A percentile compares a stretch with the other conserved stretches of the same genome.
Evolutionary conservation across 306 rosid genomes (phyloP).

Genomic region (Luffa acutangula): DNA sequence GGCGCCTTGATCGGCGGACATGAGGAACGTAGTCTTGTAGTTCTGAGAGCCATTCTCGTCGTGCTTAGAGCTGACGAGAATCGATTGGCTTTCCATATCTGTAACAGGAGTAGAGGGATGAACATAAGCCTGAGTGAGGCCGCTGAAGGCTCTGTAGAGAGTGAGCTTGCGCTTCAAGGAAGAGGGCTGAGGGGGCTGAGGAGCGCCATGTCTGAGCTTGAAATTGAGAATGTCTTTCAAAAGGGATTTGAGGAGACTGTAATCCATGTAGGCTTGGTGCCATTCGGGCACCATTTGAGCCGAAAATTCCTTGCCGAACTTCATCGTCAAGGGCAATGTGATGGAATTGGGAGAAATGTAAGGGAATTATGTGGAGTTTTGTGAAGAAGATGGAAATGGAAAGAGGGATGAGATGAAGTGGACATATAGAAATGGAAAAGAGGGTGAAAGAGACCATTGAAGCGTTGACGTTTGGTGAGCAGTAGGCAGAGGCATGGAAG

Average conservation of each 20-base stretch:
- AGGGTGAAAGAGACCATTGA: no score
- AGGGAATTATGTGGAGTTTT: no score
- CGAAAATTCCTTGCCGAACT: slow-evolving; percentile 54
- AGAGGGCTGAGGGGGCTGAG: slow-evolving; percentile 6
- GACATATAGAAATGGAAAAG: no score
- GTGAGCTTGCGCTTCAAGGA: slow-evolving; percentile 32
- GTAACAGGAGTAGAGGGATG: slow-evolving; percentile 10
- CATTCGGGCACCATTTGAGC: slow-evolving; percentile 67
- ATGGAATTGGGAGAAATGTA: no score
- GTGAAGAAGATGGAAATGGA: no score
- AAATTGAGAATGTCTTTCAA: slow-evolving; percentile 26
- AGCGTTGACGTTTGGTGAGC: no score
- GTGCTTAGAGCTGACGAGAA: slow-evolving; percentile 26
- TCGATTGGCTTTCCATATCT: slow-evolving; percentile 50
- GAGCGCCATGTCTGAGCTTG: slow-evolving; percentile 12
- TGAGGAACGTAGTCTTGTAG: slow-evolving; percentile 38
- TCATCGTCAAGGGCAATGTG: slow-evolving; percentile 16
- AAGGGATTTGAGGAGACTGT: slow-evolving; percentile 28
- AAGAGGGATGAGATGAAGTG: no score
- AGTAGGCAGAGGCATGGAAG: no score
- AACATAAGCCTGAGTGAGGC: slow-evolving; percentile 29
- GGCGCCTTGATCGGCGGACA: slow-evolving; percentile 48
- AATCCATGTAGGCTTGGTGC: slow-evolving; percentile 65
- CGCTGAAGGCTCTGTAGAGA: slow-evolving; percentile 57
- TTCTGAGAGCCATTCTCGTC: slow-evolving; percentile 11